Percentiles rank a stretch among this genome's conserved stretches.
phyloP scores from a whole-genome alignment of 176 grass and related monocot species.

The Oropetium thomaeum region DNA sequence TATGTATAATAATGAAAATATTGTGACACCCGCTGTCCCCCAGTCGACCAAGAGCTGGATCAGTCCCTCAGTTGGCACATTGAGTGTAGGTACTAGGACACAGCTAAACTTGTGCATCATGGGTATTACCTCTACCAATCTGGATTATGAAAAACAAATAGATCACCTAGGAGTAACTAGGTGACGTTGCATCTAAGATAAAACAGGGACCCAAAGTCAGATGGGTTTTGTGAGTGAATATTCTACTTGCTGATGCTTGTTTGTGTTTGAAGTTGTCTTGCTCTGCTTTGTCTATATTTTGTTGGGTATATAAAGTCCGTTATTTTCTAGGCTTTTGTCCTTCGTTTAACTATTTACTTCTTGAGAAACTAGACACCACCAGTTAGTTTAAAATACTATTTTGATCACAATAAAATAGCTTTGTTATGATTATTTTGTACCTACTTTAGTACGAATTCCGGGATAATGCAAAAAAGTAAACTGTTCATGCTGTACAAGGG shows the following conservation, averaged over 20 bases:
- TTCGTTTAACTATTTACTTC: constrained; percentile 12
- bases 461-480: background rate
- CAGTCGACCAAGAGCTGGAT: background rate
- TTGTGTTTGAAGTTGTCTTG: background rate
- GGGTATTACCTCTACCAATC: background rate
- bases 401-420: too few species aligned
- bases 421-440: too few species aligned
- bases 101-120: too few species aligned
- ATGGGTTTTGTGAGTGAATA: background rate
- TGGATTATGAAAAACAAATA: background rate
- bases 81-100: background rate
- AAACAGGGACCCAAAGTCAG: background rate
- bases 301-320: background rate
- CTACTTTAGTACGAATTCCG: background rate
- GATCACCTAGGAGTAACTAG: background rate
- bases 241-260: background rate
- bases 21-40: background rate
- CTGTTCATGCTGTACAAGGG: background rate
- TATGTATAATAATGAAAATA: background rate
- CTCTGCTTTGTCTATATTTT: background rate
- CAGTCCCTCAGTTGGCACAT: background rate
- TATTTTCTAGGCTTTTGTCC: background rate
- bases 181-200: background rate
- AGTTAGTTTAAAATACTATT: background rate
- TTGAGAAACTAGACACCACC: background rate